phyloP scores from a whole-genome alignment of 2,329 filamentous ascomycete species.

The Penicillium sp. region DNA sequence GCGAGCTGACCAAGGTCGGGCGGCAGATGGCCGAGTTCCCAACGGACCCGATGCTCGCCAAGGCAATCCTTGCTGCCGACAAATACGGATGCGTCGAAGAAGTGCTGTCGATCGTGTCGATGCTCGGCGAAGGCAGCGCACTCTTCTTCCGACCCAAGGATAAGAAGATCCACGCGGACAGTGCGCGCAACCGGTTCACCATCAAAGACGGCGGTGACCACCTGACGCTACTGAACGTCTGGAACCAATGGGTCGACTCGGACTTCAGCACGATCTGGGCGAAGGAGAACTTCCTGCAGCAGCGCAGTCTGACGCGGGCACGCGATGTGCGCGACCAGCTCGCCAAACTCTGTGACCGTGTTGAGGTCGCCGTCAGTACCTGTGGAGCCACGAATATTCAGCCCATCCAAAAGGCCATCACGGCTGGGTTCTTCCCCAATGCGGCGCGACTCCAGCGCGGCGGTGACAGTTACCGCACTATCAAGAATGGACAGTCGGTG shows the following conservation, averaged over 20 bases:
- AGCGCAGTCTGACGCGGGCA: conserved; percentile 81
- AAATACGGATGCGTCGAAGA: conserved; percentile 93
- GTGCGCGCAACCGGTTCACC: conserved; percentile 83
- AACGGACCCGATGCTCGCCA: conserved; percentile 86
- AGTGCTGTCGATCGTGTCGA: conserved; percentile 87
- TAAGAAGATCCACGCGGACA: conserved; percentile 94
- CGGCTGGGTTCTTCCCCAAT: conserved; percentile 92
- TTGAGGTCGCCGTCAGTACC: conserved; percentile 72
- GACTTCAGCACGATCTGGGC: conserved; percentile 88
- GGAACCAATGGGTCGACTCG: conserved; percentile 90
- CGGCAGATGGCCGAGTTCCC: conserved; percentile 96
- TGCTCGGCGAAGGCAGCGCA: conserved; percentile 83
- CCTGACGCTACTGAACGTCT: conserved; percentile 84
- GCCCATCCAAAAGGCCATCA: conserved; percentile 83
- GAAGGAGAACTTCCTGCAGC: conserved; percentile 90
- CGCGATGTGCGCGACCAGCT: conserved; percentile 92
- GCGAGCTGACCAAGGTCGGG: conserved; percentile 85
- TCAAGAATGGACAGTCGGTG: conserved; percentile 86
- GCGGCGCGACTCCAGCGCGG: conserved; percentile 79
- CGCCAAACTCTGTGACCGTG: conserved; percentile 85
- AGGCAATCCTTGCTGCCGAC: conserved; percentile 82
- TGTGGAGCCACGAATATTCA: conserved; percentile 69
- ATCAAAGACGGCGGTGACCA: conserved; percentile 90
- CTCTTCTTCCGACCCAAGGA: conserved; percentile 95
- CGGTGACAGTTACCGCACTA: conserved; percentile 84